Percentiles rank a stretch among this genome's conserved stretches.
Evolutionary conservation across 495 filamentous ascomycete species (phyloP).

Genomic region (Penicillium verhagenii): DNA sequence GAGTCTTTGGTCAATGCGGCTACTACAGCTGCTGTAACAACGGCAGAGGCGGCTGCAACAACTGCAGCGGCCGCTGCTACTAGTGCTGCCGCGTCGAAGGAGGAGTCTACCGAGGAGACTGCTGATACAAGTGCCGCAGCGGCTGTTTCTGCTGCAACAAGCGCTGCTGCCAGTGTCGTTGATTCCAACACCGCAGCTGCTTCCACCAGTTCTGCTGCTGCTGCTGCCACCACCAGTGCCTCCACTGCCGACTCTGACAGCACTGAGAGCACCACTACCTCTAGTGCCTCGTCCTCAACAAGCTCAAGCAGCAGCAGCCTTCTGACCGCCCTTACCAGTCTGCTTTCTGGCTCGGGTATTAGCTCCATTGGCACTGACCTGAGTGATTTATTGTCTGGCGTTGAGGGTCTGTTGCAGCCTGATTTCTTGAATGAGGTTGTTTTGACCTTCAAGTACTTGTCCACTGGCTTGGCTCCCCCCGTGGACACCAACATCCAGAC

Average conservation of each 20-base stretch:
- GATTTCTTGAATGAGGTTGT: conserved; percentile 28
- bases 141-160: neutral
- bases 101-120: neutral
- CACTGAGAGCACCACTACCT: conserved; percentile 3
- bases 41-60: neutral
- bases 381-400: conserved; percentile 13
- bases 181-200: neutral
- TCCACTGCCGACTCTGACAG: neutral
- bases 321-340: neutral
- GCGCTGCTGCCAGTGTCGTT: neutral
- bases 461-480: conserved; percentile 35
- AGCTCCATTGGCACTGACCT: conserved; percentile 3
- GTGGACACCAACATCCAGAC: conserved; percentile 41
- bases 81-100: neutral
- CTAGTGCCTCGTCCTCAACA: conserved; percentile 4
- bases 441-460: conserved; percentile 35
- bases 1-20: conserved; percentile 12
- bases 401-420: conserved; percentile 22
- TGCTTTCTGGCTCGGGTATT: conserved; percentile 7
- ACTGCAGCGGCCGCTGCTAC: neutral
- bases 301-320: conserved; percentile 3
- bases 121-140: neutral
- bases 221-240: neutral
- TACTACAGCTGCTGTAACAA: conserved; percentile 4
- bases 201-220: neutral